phyloP scores from a whole-genome alignment of 495 filamentous ascomycete species.

The Pyronema domesticum region DNA sequence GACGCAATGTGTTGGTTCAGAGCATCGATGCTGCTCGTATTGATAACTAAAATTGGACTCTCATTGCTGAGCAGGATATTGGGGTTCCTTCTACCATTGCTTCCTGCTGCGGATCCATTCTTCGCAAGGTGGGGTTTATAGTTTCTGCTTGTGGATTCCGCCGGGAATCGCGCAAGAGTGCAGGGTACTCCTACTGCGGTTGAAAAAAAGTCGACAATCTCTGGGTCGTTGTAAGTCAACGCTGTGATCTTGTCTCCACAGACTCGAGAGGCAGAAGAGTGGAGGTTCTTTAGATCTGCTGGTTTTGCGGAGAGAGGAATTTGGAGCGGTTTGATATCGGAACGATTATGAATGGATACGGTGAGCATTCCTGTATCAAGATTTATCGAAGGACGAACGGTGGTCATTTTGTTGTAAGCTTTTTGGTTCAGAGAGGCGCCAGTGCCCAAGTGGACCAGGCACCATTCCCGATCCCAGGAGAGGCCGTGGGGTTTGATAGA shows the following conservation, averaged over 20 bases:
- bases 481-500: conserved; percentile 60
- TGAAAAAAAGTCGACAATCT: conserved; percentile 58
- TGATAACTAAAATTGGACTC: conserved; percentile 74
- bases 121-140: conserved; percentile 40
- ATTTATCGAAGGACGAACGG: conserved; percentile 54
- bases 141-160: conserved; percentile 40
- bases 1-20: conserved; percentile 53
- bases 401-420: conserved; percentile 61
- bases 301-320: conserved; percentile 12
- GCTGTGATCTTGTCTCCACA: conserved; percentile 60
- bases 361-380: conserved; percentile 40
- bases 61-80: conserved; percentile 78
- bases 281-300: conserved; percentile 12
- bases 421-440: conserved; percentile 66
- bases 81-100: conserved; percentile 4
- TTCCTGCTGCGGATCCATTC: background rate
- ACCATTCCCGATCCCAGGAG: conserved; percentile 90
- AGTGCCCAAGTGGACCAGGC: conserved; percentile 67
- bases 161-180: conserved; percentile 61
- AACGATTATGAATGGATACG: conserved; percentile 21
- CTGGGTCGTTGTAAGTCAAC: conserved; percentile 44
- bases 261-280: conserved; percentile 39
- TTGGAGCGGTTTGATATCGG: background rate
- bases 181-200: conserved; percentile 55
- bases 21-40: conserved; percentile 54